Evolutionary conservation across 2,329 filamentous ascomycete genomes (phyloP), one percentile per base, ranked within the genome.

Genomic region (Cladophialophora chaetospira): DNA sequence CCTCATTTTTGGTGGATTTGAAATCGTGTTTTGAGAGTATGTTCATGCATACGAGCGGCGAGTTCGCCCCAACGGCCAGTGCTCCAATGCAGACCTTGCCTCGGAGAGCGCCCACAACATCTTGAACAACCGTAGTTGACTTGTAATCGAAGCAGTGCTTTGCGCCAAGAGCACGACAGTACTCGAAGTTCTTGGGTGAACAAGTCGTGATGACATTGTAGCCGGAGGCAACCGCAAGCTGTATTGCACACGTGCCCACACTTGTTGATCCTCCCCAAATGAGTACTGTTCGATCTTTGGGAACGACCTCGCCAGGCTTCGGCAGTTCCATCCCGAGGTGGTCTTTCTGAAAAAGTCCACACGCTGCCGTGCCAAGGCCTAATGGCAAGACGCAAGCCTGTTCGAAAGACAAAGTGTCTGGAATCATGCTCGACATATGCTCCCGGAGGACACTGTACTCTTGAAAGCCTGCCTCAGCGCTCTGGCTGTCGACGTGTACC

Each of bases 221-320:
- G 2, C 76, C 75, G 5, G 73, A 63, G 2, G 68, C 69, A 13
- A 66, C 66, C 8, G 77, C 69, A 23, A 72, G 68, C 49, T 79
- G 75, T 8, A 77, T 70, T 1, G 72, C 70, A n/a, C 69, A 72
- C 33, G 69, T 69, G 1, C 77, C 76, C 17, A 77, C 73, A 1
- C 72, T 74, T 1, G 72, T 73, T 3, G 73, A 70, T 3, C 72
- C 76, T 25, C 77, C 77, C 73, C 74, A 78, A 13, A 79, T 58
- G 10, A 63, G 3, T n/a, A 50, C 11, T 42, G 11, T 8, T 15
- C 40, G 35, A 15, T 47, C 53, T 15, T 43, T 56, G 10, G 42
- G 29, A 29, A 6, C n/a, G 1, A 26, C 21, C n/a, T 47, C 25
- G 17, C 17, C 17, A 19, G 31, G 6, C 4, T 33, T 43, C 13